phyloP scores from a whole-genome alignment of 164 flowering plant species.

The Annona squamosa region DNA sequence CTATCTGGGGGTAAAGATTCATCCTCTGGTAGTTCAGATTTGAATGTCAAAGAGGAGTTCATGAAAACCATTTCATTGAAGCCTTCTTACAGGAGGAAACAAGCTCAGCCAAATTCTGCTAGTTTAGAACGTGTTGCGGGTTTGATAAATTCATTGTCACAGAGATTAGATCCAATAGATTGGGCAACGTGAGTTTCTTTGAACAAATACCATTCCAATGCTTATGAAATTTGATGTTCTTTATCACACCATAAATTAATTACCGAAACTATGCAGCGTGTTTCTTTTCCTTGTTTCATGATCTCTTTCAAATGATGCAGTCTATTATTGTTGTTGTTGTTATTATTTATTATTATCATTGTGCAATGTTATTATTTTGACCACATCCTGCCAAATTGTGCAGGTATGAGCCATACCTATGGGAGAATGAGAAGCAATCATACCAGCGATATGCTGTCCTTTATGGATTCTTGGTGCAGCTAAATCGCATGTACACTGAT shows the following conservation, averaged over 20 bases:
- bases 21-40: slow-evolving; percentile 21
- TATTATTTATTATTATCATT: no score
- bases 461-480: slow-evolving; percentile 94
- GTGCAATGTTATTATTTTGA: not conserved
- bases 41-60: slow-evolving; percentile 34
- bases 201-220: not conserved
- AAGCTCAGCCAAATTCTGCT: slow-evolving; percentile 41
- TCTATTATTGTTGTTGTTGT: not conserved
- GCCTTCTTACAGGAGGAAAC: slow-evolving; percentile 54
- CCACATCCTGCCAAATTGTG: not conserved
- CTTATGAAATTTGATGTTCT: not conserved
- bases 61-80: slow-evolving; percentile 30
- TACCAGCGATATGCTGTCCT: slow-evolving; percentile 90
- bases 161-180: slow-evolving; percentile 90
- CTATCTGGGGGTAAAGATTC: slow-evolving; percentile 55
- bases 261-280: not conserved
- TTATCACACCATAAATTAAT: not conserved
- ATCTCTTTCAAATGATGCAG: not conserved
- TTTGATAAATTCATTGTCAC: slow-evolving; percentile 50
- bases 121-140: slow-evolving; percentile 34
- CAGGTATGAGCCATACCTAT: slow-evolving; percentile 88
- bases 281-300: not conserved
- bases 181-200: slow-evolving; percentile 85
- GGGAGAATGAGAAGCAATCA: slow-evolving; percentile 92
- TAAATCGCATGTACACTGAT: slow-evolving; percentile 74